Conservation (phyloP, 495 filamentous ascomycete genomes). For the Penicillium longicatenatum region DNA sequence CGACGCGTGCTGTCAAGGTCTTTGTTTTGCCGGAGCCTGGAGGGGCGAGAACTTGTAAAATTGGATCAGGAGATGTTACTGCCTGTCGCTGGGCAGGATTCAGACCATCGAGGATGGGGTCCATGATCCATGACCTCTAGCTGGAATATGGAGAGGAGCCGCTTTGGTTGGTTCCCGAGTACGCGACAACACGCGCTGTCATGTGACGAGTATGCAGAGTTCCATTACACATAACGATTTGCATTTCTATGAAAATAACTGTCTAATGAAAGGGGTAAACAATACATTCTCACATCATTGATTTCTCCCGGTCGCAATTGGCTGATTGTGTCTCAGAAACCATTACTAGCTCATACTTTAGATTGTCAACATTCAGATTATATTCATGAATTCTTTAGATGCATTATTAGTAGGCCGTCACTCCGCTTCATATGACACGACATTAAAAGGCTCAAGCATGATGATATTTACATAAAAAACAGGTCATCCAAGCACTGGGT, state of each 20-base stretch:
- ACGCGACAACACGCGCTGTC: slow-evolving; percentile 34
- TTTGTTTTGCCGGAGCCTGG: slow-evolving; percentile 93
- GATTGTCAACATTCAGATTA: not conserved
- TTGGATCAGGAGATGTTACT: slow-evolving; percentile 74
- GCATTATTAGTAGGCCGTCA: not conserved
- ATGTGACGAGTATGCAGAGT: slow-evolving; percentile 25
- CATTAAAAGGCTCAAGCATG: slow-evolving; percentile 5
- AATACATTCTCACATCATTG: not conserved
- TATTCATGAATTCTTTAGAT: not conserved
- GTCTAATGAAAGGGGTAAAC: not conserved
- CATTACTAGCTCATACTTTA: too few relatives aligned
- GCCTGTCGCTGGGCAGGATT: slow-evolving; percentile 84
- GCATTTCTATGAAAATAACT: not conserved
- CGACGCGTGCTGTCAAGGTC: slow-evolving; percentile 91
- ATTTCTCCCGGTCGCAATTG: not conserved
- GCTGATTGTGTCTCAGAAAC: not conserved
- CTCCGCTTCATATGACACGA: not conserved
- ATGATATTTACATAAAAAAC: slow-evolving; percentile 17
- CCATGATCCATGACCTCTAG: slow-evolving; percentile 28
- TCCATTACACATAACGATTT: not conserved
- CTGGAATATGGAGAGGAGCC: not conserved
- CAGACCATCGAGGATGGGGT: slow-evolving; percentile 69
- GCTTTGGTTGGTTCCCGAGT: slow-evolving; percentile 9
- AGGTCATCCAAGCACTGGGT: slow-evolving; percentile 16
- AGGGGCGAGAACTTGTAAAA: slow-evolving; percentile 89